Evolutionary conservation across 2,329 filamentous ascomycete genomes (phyloP), one percentile per base, ranked within the genome.

Genomic region (Phialophora chinensis): DNA sequence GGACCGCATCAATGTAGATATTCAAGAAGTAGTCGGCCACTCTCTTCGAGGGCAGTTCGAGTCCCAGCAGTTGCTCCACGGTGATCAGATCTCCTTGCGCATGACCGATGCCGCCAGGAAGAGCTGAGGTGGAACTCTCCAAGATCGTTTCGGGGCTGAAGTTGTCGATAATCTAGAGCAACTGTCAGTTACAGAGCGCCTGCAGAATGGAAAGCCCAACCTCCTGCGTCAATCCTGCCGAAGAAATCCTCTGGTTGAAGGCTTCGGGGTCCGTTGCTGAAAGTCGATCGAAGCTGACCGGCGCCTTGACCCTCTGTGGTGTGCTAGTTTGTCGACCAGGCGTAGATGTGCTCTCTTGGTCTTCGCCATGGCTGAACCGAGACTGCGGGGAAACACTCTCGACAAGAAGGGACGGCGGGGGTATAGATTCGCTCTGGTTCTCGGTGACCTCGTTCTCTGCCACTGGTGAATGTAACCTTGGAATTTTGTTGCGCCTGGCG

Each of bases 1-100:
- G 79, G 12, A 82, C 76, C 0, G 78, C 70, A 42, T 76, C 74
- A 59, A 82, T 79, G 56, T 81, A 82, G 31, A 77, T 74, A 62
- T 80, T 79, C 11, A 82, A 57, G 1, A 81, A 72, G 29, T 72
- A 64, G 25, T 74, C 67, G 38, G 77, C 73, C 6, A 74, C 56
- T 3, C 74, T 66, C 11, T 72, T 71, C 0, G 74, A 55, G 6
- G 79, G 79, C 11, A 81, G 60, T 12, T 70, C 59, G 50, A 71
- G 68, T 1, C 73, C 73, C 4, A 79, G 31, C 1, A 79, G 72
- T 17, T 71, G 65, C 33, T 66, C 59, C 14, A 69, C 55, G 5
- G 59, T 50, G 23, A 69, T 60, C n/a, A 60, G 54, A 27, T 69
- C 63, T 33, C 69, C 71, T 23, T 76, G 68, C 7, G 68, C 66